These are phyloP conservation scores for Botrytis deweyae DNA, from an alignment of 2,329 filamentous ascomycete species.

Conservation along the genomic window DNA sequence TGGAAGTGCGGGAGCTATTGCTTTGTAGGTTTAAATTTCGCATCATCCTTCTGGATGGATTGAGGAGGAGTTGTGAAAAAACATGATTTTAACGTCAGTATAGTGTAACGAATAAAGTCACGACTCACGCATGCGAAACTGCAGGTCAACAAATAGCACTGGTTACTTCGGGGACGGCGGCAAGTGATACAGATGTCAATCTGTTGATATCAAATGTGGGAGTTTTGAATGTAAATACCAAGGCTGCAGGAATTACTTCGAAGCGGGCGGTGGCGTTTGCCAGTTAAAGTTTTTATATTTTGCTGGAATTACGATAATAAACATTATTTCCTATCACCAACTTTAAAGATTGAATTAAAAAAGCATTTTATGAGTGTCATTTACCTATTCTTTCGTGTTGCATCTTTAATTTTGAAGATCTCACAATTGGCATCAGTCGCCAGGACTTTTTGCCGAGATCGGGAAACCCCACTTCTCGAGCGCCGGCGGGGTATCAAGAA, in stretches of 20 bases:
- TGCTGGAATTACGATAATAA: background rate
- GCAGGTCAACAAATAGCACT: conserved; percentile 30
- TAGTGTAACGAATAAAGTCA: conserved; percentile 32
- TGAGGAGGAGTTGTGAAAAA: background rate
- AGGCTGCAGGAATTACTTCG: conserved; percentile 27
- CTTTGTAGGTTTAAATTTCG: conserved; percentile 25
- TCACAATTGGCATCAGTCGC: background rate
- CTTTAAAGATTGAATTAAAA: background rate
- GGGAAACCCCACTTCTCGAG: conserved; percentile 16
- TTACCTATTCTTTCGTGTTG: background rate
- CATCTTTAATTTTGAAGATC: background rate
- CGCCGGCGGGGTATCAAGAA: background rate
- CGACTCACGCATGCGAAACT: conserved; percentile 29
- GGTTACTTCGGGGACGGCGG: conserved; percentile 15
- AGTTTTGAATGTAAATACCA: conserved; percentile 30
- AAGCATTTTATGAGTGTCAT: background rate
- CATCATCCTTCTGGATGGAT: background rate
- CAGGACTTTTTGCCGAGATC: conserved; percentile 16
- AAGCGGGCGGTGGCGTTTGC: conserved; percentile 19
- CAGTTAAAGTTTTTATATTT: too few relatives aligned
- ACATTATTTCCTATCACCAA: too few relatives aligned
- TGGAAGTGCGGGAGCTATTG: conserved; percentile 29
- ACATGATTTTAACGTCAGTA: background rate
- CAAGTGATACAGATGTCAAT: conserved; percentile 28
- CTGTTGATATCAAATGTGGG: conserved; percentile 34